These are phyloP conservation scores for Picochlorum sp. DNA, from an alignment of 139 green algal genomes.

Conservation along the genomic window DNA sequence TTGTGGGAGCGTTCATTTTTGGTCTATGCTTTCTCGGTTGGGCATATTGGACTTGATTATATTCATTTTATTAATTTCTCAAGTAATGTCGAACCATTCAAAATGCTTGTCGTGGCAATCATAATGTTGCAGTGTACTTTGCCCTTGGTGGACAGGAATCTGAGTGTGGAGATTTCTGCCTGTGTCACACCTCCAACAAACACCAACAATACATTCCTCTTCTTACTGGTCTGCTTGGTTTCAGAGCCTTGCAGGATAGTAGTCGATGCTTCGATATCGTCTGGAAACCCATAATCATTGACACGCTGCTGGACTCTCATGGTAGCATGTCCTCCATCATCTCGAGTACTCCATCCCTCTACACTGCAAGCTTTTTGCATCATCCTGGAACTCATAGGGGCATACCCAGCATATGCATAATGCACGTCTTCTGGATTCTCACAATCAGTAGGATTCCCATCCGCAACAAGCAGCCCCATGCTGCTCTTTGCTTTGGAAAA, in stretches of 20 bases:
- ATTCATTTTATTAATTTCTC: background rate
- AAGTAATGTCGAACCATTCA: slow-evolving; percentile 68
- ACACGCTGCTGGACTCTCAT: slow-evolving; percentile 19
- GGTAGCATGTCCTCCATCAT: slow-evolving; percentile 43
- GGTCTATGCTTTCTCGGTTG: slow-evolving; percentile 31
- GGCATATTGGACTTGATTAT: slow-evolving; percentile 18
- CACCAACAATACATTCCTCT: slow-evolving; percentile 59
- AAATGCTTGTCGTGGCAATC: slow-evolving; percentile 68
- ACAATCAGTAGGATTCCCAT: slow-evolving; percentile 42
- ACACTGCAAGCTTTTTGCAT: slow-evolving; percentile 52
- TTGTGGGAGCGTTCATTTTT: slow-evolving; percentile 12
- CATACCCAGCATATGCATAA: slow-evolving; percentile 65
- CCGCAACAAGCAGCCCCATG: slow-evolving; percentile 57
- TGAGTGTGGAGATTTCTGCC: slow-evolving; percentile 76
- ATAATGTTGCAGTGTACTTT: slow-evolving; percentile 59
- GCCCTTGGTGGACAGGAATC: slow-evolving; percentile 51
- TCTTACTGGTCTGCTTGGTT: background rate
- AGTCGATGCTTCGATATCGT: slow-evolving; percentile 3
- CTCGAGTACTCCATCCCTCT: slow-evolving; percentile 28
- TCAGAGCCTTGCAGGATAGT: background rate
- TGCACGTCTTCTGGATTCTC: slow-evolving; percentile 40
- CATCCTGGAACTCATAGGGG: slow-evolving; percentile 73
- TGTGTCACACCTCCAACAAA: slow-evolving; percentile 85
- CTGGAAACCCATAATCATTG: slow-evolving; percentile 28
- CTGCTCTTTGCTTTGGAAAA: slow-evolving; percentile 35